Base-by-base conservation (phyloP, 441 rosid species). In the Jatropha podagrica region DNA sequence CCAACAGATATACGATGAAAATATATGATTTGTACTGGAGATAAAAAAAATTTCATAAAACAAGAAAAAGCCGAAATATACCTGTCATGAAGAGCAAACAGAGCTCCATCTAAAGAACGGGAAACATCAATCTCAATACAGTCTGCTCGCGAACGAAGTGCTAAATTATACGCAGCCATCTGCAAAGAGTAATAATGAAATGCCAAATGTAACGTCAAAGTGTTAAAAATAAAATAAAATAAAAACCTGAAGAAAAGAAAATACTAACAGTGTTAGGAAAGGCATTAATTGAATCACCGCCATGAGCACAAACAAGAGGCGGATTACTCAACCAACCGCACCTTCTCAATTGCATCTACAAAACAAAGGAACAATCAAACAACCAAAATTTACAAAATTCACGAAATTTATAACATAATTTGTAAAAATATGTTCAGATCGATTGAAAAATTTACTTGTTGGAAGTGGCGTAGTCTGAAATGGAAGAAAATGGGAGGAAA, bases 271-370 rank as follows among this genome's bases (percentile, higher is more conserved):
- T 89, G 83, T 96, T 96, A 37, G 97, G 96, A 54, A 89, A 94
- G 71, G 90, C 97, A 65, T 89, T 81, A 4, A 87, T 85, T 40
- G 97, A 88, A 81, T 96, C 98, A 62, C 99, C 99, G 64, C 99
- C 99, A 82, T 96, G 99, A 80, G 98, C 99, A 71, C 99, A 96
- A 10, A 94, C 96, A 80, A 94, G 96, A 48, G 99, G 98, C 79
- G 98, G 95, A 83, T 82, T 82, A 59, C 81, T 86, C 72, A 96
- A 78, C 99, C 98, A 96, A 76, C 91, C 87, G 71, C 99, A 94
- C 76, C 80, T 88, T 56, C 81, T 88, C 46, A 76, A 49, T 81
- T 79, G 91, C 77, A 77, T 79, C 97, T 91, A 85, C 75, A 72
- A 11, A 65, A 37, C 48, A 44, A 44, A 44, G 10, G 10, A 44